Conservation (phyloP, 2,329 filamentous ascomycete genomes). For the Kalmusia sp. region DNA sequence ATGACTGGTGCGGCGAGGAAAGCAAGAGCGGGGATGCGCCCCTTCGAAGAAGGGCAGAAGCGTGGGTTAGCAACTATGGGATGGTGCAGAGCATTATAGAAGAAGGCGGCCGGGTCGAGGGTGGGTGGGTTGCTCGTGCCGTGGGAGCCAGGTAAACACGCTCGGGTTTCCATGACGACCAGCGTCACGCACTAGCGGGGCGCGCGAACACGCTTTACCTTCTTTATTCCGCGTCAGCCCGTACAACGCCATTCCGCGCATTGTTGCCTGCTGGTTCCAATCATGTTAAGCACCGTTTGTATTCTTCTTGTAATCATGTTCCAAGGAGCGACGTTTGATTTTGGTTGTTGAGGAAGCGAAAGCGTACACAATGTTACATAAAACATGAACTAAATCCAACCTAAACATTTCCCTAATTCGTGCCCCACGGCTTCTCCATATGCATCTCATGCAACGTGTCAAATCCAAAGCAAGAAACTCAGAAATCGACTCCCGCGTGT, state of each 20-base stretch:
- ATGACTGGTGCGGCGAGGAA: constrained; percentile 9
- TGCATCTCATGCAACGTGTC: neutral
- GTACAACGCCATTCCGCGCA: neutral
- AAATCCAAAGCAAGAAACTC: no score
- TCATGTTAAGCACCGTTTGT: no score
- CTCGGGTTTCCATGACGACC: constrained; percentile 6
- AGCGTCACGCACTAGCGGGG: constrained; percentile 4
- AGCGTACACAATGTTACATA: neutral
- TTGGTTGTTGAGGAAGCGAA: neutral
- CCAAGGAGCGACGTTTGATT: neutral
- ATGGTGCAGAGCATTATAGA: constrained; percentile 28
- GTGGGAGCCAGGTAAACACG: constrained; percentile 12
- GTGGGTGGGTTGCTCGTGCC: constrained; percentile 18
- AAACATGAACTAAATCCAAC: neutral
- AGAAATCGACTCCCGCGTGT: no score
- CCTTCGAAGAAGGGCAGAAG: constrained; percentile 22
- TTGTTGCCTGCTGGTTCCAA: neutral
- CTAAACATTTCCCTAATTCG: neutral
- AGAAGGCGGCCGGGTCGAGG: constrained; percentile 20
- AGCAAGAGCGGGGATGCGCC: constrained; percentile 13
- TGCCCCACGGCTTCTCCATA: neutral
- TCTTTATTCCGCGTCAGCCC: no score
- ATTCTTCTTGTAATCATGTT: neutral
- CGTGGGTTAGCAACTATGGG: constrained; percentile 31
- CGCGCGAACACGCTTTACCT: neutral